Percentiles rank a stretch among this genome's conserved stretches.
These are phyloP conservation scores for Cryptococcus amylolentus DNA, from an alignment of 1,284 basidiomycete genomes.

Conservation along the genomic window DNA sequence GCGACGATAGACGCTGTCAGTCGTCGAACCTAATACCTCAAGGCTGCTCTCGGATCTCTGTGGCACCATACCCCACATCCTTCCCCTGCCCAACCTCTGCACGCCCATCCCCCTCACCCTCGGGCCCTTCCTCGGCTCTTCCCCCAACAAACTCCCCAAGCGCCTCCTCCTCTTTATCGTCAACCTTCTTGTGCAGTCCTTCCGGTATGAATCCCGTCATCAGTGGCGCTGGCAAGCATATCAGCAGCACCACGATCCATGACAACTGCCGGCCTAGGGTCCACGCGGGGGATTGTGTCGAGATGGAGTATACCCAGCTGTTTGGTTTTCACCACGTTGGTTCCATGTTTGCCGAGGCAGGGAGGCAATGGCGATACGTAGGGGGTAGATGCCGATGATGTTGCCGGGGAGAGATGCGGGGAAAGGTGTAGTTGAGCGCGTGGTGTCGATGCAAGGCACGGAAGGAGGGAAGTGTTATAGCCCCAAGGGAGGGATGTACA, in stretches of 20 bases:
- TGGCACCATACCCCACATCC: too few relatives aligned
- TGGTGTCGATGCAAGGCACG: constrained; percentile 24
- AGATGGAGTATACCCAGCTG: constrained; percentile 30
- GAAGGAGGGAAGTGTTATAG: neutral
- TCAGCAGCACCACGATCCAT: constrained; percentile 19
- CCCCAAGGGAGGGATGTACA: too few relatives aligned
- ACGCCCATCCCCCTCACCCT: neutral
- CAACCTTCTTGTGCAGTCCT: neutral
- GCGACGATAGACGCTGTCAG: too few relatives aligned
- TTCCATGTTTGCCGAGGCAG: too few relatives aligned
- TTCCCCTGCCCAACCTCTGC: neutral
- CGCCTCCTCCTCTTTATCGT: neutral
- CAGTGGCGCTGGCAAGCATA: constrained; percentile 13
- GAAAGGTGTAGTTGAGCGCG: constrained; percentile 5
- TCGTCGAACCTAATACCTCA: too few relatives aligned
- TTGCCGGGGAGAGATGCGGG: neutral
- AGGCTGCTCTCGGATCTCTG: too few relatives aligned
- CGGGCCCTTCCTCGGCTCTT: neutral
- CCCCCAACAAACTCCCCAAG: neutral
- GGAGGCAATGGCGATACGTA: too few relatives aligned
- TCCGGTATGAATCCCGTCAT: constrained; percentile 7
- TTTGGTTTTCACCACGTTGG: too few relatives aligned
- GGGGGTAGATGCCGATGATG: neutral
- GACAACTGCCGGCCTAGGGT: constrained; percentile 21
- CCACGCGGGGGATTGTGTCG: constrained; percentile 17